Evolutionary conservation across 2,329 filamentous ascomycete genomes (phyloP).

Genomic region (Ceratocystis cubensis): DNA sequence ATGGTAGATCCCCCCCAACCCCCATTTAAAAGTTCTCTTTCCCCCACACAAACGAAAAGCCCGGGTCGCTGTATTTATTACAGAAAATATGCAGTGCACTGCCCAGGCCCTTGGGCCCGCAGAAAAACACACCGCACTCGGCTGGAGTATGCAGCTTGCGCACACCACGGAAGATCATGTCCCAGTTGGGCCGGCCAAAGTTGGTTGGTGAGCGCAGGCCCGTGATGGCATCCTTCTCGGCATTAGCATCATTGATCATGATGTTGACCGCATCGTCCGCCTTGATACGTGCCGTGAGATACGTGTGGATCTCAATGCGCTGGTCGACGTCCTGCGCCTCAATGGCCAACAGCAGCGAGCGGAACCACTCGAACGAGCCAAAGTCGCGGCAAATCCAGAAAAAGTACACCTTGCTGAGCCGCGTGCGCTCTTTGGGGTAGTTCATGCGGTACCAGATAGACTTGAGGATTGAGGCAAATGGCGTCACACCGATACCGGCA

Average conservation of each 20-base stretch:
- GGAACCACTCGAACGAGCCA: slow-evolving; percentile 81
- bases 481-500: slow-evolving; percentile 75
- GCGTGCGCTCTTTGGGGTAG: slow-evolving; percentile 67
- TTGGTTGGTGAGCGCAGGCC: slow-evolving; percentile 71
- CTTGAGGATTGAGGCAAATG: slow-evolving; percentile 76
- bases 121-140: slow-evolving; percentile 73
- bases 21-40: slow-evolving; percentile 52
- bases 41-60: slow-evolving; percentile 56
- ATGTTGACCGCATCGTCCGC: slow-evolving; percentile 77
- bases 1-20: no score
- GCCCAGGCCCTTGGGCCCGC: slow-evolving; percentile 67
- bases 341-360: slow-evolving; percentile 68
- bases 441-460: slow-evolving; percentile 92
- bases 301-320: slow-evolving; percentile 80
- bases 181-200: slow-evolving; percentile 79
- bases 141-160: slow-evolving; percentile 62
- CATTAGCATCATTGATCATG: slow-evolving; percentile 82
- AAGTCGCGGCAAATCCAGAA: slow-evolving; percentile 89
- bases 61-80: slow-evolving; percentile 77
- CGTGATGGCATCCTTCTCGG: slow-evolving; percentile 73
- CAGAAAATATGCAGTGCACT: slow-evolving; percentile 69
- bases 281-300: slow-evolving; percentile 78
- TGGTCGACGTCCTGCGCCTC: slow-evolving; percentile 75
- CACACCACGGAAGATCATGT: slow-evolving; percentile 77
- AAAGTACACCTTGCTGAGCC: slow-evolving; percentile 78